phyloP scores from a whole-genome alignment of 768 basidiomycete species.

The Coprinopsis strossmayeri region DNA sequence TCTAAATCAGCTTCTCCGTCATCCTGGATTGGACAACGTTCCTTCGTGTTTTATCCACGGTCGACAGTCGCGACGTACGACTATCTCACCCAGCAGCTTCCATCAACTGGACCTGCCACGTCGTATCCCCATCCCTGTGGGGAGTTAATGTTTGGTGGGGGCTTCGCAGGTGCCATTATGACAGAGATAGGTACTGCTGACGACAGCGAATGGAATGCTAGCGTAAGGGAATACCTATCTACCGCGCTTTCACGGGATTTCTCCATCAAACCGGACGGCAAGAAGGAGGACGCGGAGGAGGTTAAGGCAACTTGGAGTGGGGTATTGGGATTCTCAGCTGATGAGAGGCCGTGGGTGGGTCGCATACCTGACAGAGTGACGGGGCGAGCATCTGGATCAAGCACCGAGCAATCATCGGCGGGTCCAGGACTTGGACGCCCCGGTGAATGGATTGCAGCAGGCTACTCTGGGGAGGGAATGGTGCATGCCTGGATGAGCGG shows the following conservation, averaged over 20 bases:
- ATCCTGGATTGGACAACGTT: slow-evolving; percentile 36
- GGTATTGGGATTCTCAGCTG: slow-evolving; percentile 54
- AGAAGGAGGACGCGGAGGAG: slow-evolving; percentile 15
- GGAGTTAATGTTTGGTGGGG: slow-evolving; percentile 69
- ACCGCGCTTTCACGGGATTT: slow-evolving; percentile 50
- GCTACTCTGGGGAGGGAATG: slow-evolving; percentile 72
- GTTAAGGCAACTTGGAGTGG: slow-evolving; percentile 62
- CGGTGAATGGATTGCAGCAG: slow-evolving; percentile 70
- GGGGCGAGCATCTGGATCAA: slow-evolving; percentile 24
- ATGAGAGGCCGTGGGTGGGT: slow-evolving; percentile 66
- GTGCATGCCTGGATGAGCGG: slow-evolving; percentile 62
- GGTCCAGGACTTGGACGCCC: slow-evolving; percentile 22
- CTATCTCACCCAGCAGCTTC: slow-evolving; percentile 60
- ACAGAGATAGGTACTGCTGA: slow-evolving; percentile 32
- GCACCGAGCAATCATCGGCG: slow-evolving; percentile 2
- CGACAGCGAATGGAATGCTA: slow-evolving; percentile 25
- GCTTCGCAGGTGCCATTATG: slow-evolving; percentile 29
- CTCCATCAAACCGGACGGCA: slow-evolving; percentile 18
- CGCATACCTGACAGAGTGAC: slow-evolving; percentile 46
- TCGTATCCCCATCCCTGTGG: slow-evolving; percentile 19
- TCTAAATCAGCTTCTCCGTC: slow-evolving; percentile 1
- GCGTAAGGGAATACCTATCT: slow-evolving; percentile 23
- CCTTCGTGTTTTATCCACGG: slow-evolving; percentile 53
- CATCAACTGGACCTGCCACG: slow-evolving; percentile 6
- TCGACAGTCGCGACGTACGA: slow-evolving; percentile 40